Conservation (phyloP, 2,329 filamentous ascomycete genomes). For the Knoxdaviesia proteae region DNA sequence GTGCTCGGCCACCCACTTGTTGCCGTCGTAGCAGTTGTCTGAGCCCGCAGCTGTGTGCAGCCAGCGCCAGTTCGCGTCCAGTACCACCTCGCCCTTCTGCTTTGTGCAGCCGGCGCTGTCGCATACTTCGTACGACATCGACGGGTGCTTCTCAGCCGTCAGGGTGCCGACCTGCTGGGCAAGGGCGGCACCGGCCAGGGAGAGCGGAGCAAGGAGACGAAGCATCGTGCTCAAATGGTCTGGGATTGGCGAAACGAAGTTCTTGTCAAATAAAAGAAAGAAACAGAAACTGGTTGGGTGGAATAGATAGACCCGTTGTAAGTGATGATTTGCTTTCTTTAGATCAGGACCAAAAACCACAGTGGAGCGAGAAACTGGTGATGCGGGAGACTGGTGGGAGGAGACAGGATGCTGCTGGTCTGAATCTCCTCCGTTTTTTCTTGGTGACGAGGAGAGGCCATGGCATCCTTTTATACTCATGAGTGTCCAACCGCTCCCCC, state of each 20-base stretch:
- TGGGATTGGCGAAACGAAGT: too few relatives aligned
- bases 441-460: not conserved
- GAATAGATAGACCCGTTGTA: too few relatives aligned
- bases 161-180: slow-evolving; percentile 21
- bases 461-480: not conserved
- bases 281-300: too few relatives aligned
- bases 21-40: slow-evolving; percentile 27
- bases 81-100: slow-evolving; percentile 21
- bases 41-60: slow-evolving; percentile 18
- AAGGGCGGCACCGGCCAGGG: slow-evolving; percentile 14
- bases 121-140: slow-evolving; percentile 23
- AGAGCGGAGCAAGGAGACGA: not conserved
- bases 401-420: not conserved
- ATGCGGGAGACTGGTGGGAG: not conserved
- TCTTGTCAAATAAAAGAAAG: too few relatives aligned
- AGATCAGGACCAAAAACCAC: too few relatives aligned
- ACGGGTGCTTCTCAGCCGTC: slow-evolving; percentile 19
- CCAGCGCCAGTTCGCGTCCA: slow-evolving; percentile 36
- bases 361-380: too few relatives aligned
- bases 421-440: not conserved
- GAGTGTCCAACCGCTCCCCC: not conserved
- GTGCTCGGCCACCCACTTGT: slow-evolving; percentile 13
- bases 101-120: slow-evolving; percentile 19
- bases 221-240: too few relatives aligned
- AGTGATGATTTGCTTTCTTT: too few relatives aligned